phyloP scores from a whole-genome alignment of 2,329 filamentous ascomycete species.

The Neoascochyta sp. region DNA sequence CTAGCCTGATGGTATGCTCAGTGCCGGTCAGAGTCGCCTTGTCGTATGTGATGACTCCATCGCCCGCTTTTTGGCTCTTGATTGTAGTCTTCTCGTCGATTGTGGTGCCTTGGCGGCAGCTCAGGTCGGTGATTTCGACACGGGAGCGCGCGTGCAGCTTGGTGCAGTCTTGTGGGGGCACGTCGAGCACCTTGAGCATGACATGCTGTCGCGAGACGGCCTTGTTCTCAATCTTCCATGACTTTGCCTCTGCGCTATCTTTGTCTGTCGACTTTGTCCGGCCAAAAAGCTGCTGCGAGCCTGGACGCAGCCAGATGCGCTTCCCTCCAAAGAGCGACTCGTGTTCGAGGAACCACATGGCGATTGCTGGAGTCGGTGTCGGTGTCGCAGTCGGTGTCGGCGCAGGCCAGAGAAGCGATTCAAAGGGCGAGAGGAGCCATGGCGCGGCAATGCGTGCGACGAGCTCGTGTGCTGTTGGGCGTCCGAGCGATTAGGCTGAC shows the following conservation, averaged over 20 bases:
- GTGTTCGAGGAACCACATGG: constrained; percentile 56
- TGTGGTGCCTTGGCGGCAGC: constrained; percentile 72
- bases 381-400: constrained; percentile 3
- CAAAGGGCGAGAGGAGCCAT: constrained; percentile 1
- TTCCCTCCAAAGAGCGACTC: constrained; percentile 56
- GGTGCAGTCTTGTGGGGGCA: constrained; percentile 63
- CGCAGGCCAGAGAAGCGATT: constrained; percentile 3
- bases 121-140: constrained; percentile 74
- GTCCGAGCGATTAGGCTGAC: too few species aligned
- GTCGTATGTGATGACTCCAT: constrained; percentile 24
- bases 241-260: constrained; percentile 31
- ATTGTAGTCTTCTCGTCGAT: constrained; percentile 68
- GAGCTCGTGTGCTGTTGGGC: neutral
- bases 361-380: neutral
- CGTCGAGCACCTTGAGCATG: constrained; percentile 66
- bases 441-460: constrained; percentile 1
- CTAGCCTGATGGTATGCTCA: constrained; percentile 66
- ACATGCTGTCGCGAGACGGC: constrained; percentile 88
- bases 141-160: constrained; percentile 63
- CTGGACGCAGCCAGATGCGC: constrained; percentile 79
- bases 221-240: constrained; percentile 66
- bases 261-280: constrained; percentile 63
- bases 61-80: constrained; percentile 54
- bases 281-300: constrained; percentile 81
- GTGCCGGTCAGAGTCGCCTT: constrained; percentile 23